Conservation (phyloP, 345 rosid species). For the Melaleuca alternifolia region DNA sequence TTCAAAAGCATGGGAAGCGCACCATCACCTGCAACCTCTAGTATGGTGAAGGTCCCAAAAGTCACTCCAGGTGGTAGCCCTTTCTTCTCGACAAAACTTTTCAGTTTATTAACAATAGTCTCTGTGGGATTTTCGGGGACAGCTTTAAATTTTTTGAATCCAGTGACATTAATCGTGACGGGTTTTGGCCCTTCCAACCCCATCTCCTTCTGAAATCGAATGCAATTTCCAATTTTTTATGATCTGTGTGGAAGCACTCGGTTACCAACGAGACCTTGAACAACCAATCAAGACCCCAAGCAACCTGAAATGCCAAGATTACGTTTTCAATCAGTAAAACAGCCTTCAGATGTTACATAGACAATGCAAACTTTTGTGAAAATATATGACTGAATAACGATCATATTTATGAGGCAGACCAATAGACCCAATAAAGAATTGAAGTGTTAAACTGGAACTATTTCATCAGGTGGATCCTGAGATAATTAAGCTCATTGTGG, state of each 20-base stretch:
- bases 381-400: neutral
- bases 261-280: neutral
- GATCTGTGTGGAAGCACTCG: neutral
- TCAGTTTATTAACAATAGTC: slow-evolving; percentile 49
- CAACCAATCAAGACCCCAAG: neutral
- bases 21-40: slow-evolving; percentile 74
- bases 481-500: neutral
- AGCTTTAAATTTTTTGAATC: slow-evolving; percentile 74
- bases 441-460: neutral
- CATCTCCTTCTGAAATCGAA: slow-evolving; percentile 25
- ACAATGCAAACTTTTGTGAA: neutral
- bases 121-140: slow-evolving; percentile 74
- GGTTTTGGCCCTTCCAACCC: slow-evolving; percentile 72
- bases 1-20: slow-evolving; percentile 43
- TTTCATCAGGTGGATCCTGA: neutral
- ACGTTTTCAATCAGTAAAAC: neutral
- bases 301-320: neutral
- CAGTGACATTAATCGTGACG: slow-evolving; percentile 54
- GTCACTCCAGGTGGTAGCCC: slow-evolving; percentile 53
- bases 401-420: neutral
- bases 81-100: slow-evolving; percentile 33
- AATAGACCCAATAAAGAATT: neutral
- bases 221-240: slow-evolving; percentile 27
- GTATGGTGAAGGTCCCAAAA: slow-evolving; percentile 59
- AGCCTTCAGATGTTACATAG: neutral